Evolutionary conservation across 257 asterid genomes (phyloP).

Genomic region (Mentha longifolia): DNA sequence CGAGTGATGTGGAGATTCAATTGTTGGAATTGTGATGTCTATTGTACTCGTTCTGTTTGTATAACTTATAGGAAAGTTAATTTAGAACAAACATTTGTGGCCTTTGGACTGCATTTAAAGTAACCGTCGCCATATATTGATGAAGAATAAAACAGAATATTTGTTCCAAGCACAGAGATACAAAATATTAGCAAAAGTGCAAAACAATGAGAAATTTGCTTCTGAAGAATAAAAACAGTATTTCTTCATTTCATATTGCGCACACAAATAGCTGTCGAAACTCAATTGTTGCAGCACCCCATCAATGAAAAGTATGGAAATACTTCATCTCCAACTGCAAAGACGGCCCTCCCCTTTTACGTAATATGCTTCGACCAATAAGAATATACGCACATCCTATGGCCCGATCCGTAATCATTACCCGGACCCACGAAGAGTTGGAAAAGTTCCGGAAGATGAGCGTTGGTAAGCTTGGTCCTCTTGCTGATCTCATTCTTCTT

Average conservation of each 20-base stretch:
- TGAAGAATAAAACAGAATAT: too few relatives aligned
- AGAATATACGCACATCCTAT: neutral
- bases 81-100: too few relatives aligned
- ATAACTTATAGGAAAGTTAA: too few relatives aligned
- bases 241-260: constrained; percentile 16
- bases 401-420: constrained; percentile 26
- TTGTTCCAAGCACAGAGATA: neutral
- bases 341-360: neutral
- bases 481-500: constrained; percentile 80
- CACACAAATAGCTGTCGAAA: neutral
- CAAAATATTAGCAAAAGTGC: neutral
- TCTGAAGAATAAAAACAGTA: neutral
- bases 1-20: too few relatives aligned
- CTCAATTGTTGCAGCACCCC: constrained; percentile 12
- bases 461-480: constrained; percentile 90
- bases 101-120: too few relatives aligned
- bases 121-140: too few relatives aligned
- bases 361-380: neutral
- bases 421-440: constrained; percentile 46
- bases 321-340: constrained; percentile 10
- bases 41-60: too few relatives aligned
- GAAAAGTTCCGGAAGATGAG: constrained; percentile 88
- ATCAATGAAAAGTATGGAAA: neutral
- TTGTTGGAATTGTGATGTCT: too few relatives aligned
- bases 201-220: neutral